Conservation (phyloP, 192 early-diverging fungal species). For the Phycomyces blakesleeanus region DNA sequence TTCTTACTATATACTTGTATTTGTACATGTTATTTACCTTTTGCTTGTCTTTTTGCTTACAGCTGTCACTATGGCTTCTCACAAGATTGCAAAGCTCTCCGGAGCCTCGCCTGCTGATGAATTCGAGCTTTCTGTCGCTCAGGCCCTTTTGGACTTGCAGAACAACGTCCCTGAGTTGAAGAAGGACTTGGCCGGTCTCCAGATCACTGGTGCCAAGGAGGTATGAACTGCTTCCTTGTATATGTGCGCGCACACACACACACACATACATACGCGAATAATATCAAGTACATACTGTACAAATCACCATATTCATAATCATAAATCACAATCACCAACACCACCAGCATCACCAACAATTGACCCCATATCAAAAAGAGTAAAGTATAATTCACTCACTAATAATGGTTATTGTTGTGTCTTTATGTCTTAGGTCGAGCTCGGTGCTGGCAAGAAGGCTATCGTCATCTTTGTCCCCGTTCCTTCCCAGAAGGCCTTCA, state of each 20-base stretch:
- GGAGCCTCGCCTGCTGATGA: slow-evolving; percentile 54
- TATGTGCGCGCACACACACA: too few relatives aligned
- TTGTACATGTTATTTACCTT: too few relatives aligned
- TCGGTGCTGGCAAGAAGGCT: slow-evolving; percentile 94
- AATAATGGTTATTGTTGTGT: too few relatives aligned
- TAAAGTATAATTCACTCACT: too few relatives aligned
- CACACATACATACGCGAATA: too few relatives aligned
- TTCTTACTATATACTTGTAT: too few relatives aligned
- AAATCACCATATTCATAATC: too few relatives aligned
- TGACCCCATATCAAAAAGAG: too few relatives aligned
- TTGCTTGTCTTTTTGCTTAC: background rate
- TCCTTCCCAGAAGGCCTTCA: slow-evolving; percentile 89
- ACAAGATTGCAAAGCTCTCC: slow-evolving; percentile 38
- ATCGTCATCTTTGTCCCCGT: slow-evolving; percentile 98
- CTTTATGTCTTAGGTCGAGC: slow-evolving; percentile 62
- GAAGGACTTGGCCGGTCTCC: slow-evolving; percentile 92
- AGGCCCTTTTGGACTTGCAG: slow-evolving; percentile 94
- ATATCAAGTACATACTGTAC: too few relatives aligned
- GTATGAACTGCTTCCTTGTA: slow-evolving; percentile 39
- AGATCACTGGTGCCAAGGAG: slow-evolving; percentile 95
- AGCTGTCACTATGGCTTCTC: slow-evolving; percentile 34
- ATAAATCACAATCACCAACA: too few relatives aligned
- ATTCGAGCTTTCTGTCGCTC: slow-evolving; percentile 92
- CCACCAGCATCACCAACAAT: too few relatives aligned
- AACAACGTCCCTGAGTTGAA: slow-evolving; percentile 94